Evolutionary conservation across 169 alveolate genomes (phyloP).

Genomic region (Amoebophrya sp.): DNA sequence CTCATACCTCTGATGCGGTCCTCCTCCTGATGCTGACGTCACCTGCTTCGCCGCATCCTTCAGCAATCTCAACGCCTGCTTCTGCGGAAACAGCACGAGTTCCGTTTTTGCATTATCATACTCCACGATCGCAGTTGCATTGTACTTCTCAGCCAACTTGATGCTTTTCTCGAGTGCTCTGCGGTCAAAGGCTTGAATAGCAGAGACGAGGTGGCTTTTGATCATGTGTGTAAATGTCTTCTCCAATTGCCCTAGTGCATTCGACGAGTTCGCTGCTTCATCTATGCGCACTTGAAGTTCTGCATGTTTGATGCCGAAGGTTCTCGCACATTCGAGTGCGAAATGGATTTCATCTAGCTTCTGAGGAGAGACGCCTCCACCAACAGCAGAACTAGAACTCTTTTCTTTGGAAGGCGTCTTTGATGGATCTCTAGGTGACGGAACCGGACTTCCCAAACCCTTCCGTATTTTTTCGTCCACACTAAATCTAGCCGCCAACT

Average conservation of each 20-base stretch:
- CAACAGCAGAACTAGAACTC: too few relatives aligned
- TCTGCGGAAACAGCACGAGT: constrained; percentile 21
- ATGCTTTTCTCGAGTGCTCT: not conserved
- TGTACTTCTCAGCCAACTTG: not conserved
- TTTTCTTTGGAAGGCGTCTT: too few relatives aligned
- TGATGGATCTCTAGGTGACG: too few relatives aligned
- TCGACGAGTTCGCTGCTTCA: not conserved
- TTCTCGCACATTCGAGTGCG: not conserved
- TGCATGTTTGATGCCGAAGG: not conserved
- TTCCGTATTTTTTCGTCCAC: not conserved
- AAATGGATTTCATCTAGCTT: too few relatives aligned
- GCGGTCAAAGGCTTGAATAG: not conserved
- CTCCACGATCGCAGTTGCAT: not conserved
- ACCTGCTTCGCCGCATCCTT: not conserved
- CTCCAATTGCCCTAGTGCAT: not conserved
- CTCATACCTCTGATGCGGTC: not conserved
- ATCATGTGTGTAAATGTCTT: not conserved
- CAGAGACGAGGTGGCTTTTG: not conserved
- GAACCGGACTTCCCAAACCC: too few relatives aligned
- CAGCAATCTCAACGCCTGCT: not conserved
- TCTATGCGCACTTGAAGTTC: not conserved
- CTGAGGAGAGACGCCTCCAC: too few relatives aligned
- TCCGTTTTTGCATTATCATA: constrained; percentile 5
- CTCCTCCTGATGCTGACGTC: too few relatives aligned
- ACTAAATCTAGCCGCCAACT: too few relatives aligned